A percentile compares a stretch with the other conserved stretches of the same genome.
Conservation (phyloP, 2,329 filamentous ascomycete species). For the Penicillium sp. region DNA sequence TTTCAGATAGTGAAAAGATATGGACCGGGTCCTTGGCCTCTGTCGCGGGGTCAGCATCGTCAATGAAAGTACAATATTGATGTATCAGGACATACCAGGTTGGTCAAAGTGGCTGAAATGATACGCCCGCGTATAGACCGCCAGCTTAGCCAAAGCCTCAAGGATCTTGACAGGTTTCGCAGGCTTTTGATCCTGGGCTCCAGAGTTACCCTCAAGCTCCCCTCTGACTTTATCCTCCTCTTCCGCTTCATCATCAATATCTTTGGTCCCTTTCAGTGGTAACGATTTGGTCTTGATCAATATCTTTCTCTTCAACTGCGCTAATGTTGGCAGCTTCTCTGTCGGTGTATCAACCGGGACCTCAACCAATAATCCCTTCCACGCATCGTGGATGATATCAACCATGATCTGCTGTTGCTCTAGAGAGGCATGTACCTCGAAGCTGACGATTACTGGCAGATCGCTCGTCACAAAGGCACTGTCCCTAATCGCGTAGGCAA, state of each 20-base stretch:
- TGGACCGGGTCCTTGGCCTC: constrained; percentile 62
- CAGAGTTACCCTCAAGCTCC: constrained; percentile 1
- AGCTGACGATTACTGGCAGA: constrained; percentile 84
- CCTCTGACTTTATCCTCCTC: constrained; percentile 16
- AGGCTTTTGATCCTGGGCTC: constrained; percentile 30
- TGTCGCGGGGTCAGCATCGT: constrained; percentile 15
- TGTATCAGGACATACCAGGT: constrained; percentile 56
- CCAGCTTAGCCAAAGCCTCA: constrained; percentile 71
- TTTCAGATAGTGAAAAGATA: constrained; percentile 68
- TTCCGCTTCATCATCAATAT: constrained; percentile 34
- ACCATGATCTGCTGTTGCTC: constrained; percentile 93
- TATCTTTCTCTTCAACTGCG: constrained; percentile 77
- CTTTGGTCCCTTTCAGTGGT: constrained; percentile 44
- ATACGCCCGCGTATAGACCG: constrained; percentile 85
- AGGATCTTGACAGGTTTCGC: constrained; percentile 67
- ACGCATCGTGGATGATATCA: constrained; percentile 88
- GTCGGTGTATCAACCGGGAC: constrained; percentile 59
- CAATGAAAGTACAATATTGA: background rate
- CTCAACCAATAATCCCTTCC: constrained; percentile 75
- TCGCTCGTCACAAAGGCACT: constrained; percentile 76
- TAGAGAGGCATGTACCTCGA: constrained; percentile 83
- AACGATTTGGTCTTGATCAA: constrained; percentile 78
- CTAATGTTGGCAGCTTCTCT: constrained; percentile 66
- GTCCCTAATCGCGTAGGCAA: constrained; percentile 78
- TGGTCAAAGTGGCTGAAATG: constrained; percentile 75